These are phyloP conservation scores for Xylariaceae sp. DNA, from an alignment of 2,329 filamentous ascomycete species.

Conservation along the genomic window DNA sequence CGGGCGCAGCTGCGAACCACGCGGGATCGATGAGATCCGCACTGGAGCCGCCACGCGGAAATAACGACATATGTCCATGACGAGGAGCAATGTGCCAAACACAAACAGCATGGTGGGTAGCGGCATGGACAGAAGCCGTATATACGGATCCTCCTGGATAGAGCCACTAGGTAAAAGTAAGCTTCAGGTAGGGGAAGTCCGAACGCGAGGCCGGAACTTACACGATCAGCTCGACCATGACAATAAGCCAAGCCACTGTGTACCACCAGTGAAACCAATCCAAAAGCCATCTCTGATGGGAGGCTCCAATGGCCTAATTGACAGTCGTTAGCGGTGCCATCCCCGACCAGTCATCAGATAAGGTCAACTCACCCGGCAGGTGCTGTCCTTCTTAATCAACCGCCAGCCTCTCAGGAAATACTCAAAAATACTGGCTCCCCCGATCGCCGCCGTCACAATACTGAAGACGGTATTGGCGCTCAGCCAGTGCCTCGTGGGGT, in stretches of 20 bases:
- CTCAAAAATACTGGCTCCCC: conserved; percentile 43
- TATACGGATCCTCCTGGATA: conserved; percentile 21
- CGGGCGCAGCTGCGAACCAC: conserved; percentile 41
- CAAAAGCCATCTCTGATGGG: conserved; percentile 27
- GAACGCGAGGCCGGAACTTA: conserved; percentile 9
- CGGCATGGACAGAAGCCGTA: conserved; percentile 46
- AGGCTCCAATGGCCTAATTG: conserved; percentile 16
- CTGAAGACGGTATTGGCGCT: conserved; percentile 32
- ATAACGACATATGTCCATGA: conserved; percentile 39
- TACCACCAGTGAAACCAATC: conserved; percentile 54
- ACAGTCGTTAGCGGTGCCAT: conserved; percentile 31
- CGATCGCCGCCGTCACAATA: conserved; percentile 42
- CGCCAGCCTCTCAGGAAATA: conserved; percentile 45
- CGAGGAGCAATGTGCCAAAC: conserved; percentile 41
- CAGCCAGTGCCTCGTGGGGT: conserved; percentile 25
- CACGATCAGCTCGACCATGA: conserved; percentile 49
- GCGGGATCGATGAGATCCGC: conserved; percentile 44
- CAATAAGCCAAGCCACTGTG: conserved; percentile 44
- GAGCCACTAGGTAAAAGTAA: conserved; percentile 9
- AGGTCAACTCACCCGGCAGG: conserved; percentile 40
- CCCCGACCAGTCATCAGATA: conserved; percentile 13
- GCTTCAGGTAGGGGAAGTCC: not conserved
- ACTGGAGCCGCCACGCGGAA: conserved; percentile 37
- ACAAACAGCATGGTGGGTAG: conserved; percentile 42
- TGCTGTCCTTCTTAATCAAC: conserved; percentile 43